Conservation (phyloP, 208 protist species). For the Chromosphaera perkinsii region DNA sequence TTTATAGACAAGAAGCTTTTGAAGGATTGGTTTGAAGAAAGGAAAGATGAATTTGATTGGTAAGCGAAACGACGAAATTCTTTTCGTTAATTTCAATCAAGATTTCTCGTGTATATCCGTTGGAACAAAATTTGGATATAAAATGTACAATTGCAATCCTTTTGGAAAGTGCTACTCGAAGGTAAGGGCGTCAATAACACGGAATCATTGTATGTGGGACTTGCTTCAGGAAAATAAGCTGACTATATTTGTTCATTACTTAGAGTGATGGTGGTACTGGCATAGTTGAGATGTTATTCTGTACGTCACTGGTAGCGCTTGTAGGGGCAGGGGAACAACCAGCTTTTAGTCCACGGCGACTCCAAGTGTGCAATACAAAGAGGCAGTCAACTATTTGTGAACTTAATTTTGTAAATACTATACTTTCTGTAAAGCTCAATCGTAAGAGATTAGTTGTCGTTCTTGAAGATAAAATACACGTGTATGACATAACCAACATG, state of each 20-base stretch:
- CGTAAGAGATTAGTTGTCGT: constrained; percentile 45
- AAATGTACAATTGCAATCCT: constrained; percentile 44
- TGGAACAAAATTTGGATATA: constrained; percentile 36
- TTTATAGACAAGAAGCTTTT: no score
- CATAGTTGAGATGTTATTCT: constrained; percentile 49
- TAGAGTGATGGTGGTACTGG: constrained; percentile 32
- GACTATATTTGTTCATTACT: no score
- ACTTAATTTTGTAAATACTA: constrained; percentile 39
- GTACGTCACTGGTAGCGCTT: constrained; percentile 34
- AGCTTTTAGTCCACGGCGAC: constrained; percentile 19
- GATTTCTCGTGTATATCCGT: constrained; percentile 44
- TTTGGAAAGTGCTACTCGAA: constrained; percentile 39
- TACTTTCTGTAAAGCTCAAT: constrained; percentile 42
- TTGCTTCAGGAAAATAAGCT: no score
- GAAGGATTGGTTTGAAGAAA: no score
- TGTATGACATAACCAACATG: constrained; percentile 50
- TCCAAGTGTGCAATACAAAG: constrained; percentile 46
- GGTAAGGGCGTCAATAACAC: no score
- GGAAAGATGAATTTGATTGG: constrained; percentile 15
- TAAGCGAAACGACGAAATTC: not conserved
- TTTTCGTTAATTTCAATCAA: constrained; percentile 43
- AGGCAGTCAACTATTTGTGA: constrained; percentile 45
- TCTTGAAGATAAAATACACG: constrained; percentile 42
- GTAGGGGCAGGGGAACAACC: constrained; percentile 45
- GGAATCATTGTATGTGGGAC: no score